phyloP scores from a whole-genome alignment of 208 protist genomes.

The Sergeia podlipaevii region DNA sequence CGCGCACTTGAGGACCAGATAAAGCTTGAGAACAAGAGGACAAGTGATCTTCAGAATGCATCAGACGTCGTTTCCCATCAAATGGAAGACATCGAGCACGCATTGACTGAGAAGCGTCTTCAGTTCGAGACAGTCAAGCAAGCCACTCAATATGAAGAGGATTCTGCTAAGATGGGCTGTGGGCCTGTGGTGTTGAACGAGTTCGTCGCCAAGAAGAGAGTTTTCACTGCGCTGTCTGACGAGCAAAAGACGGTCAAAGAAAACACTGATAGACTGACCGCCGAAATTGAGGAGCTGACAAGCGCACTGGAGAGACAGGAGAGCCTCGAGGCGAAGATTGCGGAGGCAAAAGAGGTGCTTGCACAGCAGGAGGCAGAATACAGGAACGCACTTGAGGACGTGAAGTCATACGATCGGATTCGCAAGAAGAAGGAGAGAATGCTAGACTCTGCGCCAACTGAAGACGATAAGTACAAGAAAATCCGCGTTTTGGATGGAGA shows the following conservation, averaged over 20 bases:
- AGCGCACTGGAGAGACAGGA: slow-evolving; percentile 31
- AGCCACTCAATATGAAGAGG: slow-evolving; percentile 45
- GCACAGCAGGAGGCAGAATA: slow-evolving; percentile 28
- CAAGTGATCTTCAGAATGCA: slow-evolving; percentile 44
- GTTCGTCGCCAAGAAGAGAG: slow-evolving; percentile 32
- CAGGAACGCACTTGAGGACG: slow-evolving; percentile 37
- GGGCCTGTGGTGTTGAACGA: slow-evolving; percentile 36
- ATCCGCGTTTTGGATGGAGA: slow-evolving; percentile 70
- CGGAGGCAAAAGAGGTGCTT: slow-evolving; percentile 45
- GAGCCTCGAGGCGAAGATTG: slow-evolving; percentile 39
- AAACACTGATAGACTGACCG: slow-evolving; percentile 37
- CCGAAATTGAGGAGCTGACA: slow-evolving; percentile 42
- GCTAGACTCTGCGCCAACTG: slow-evolving; percentile 22
- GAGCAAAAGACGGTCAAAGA: slow-evolving; percentile 44
- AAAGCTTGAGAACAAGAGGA: slow-evolving; percentile 63
- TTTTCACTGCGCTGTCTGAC: slow-evolving; percentile 31
- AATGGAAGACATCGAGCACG: slow-evolving; percentile 60
- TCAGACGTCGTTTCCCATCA: slow-evolving; percentile 37
- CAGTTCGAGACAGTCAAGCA: slow-evolving; percentile 53
- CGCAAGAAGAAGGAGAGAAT: slow-evolving; percentile 81
- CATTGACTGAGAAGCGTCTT: slow-evolving; percentile 35
- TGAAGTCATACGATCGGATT: slow-evolving; percentile 67
- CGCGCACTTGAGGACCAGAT: slow-evolving; percentile 61
- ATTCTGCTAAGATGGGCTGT: slow-evolving; percentile 13
- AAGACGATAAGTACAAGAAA: slow-evolving; percentile 56